Base-by-base conservation (phyloP, 306 rosid species). In the Cicer bijugum region DNA sequence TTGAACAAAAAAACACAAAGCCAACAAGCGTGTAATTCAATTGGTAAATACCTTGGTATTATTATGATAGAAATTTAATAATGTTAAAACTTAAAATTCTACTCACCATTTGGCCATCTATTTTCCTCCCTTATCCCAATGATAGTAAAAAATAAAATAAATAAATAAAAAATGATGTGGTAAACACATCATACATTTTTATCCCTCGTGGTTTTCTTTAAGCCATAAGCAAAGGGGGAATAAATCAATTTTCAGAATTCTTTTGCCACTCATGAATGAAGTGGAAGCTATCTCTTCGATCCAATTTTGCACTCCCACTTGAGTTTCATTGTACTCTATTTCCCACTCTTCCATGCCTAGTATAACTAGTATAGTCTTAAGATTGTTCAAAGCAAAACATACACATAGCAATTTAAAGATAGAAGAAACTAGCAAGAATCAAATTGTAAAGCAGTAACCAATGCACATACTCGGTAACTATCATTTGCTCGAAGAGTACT, bases 401-500 rank as follows among this genome's bases (percentile, higher is more conserved):
- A 61, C 5, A 60, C 15, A 48, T 2, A 64, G 50, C 40, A 64
- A 38, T 1, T 33, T 16, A 12, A 40, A 44, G 20, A 59, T 2
- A 63, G 20, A n/a, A 55, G 28, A 47, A 80, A 33, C 56, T 5
- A 60, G 71, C 43, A 52, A 5, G 0, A 33, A 67, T 23, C 1
- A 15, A 38, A 72, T 17, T 1, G 43, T 16, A 66, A 60, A 53
- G 50, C 6, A 58, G 51, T 7, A 6, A 17, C 11, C 12, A 59
- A 57, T 28, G 48, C 11, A 80, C 98, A 48, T 91, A 94, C 98
- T 84, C 85, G 2, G 91, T 82, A 45, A 72, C 72, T 19, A 91
- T 66, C 10, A 91, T 94, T 67, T 88, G 88, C 85, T 94, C 90
- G 55, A 94, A 94, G 66, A 94, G 92, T 46, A 87, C 82, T 75